These are phyloP conservation scores for Fusarium armeniacum DNA, from an alignment of 2,329 filamentous ascomycete species.

Conservation along the genomic window DNA sequence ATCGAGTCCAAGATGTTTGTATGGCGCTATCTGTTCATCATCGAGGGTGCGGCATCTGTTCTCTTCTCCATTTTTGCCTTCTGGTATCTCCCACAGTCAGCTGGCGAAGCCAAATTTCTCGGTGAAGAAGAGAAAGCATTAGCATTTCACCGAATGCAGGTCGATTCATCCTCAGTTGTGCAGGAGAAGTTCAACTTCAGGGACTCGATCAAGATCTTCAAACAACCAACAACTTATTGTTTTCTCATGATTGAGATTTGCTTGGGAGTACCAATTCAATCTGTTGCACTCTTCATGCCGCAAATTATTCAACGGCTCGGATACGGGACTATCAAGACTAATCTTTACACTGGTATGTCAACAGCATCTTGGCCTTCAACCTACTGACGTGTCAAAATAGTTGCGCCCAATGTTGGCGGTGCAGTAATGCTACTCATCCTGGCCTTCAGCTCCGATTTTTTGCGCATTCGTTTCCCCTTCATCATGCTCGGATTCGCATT, in stretches of 20 bases:
- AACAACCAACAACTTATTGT: constrained; percentile 21
- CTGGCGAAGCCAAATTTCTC: constrained; percentile 15
- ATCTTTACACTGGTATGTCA: constrained; percentile 19
- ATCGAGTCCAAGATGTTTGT: constrained; percentile 14
- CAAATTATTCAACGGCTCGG: constrained; percentile 22
- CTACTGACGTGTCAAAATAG: background rate
- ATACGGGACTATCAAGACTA: constrained; percentile 17
- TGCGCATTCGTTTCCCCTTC: constrained; percentile 14
- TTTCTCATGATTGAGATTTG: constrained; percentile 29
- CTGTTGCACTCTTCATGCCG: constrained; percentile 21
- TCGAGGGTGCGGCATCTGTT: constrained; percentile 13
- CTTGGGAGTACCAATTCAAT: constrained; percentile 21
- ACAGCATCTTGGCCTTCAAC: fast-evolving
- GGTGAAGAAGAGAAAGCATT: constrained; percentile 20
- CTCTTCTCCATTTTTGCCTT: constrained; percentile 23
- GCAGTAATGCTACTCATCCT: constrained; percentile 25
- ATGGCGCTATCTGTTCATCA: constrained; percentile 26
- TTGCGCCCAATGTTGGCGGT: constrained; percentile 15
- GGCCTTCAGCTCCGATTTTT: constrained; percentile 17
- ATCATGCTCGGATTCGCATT: constrained; percentile 25
- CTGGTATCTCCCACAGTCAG: constrained; percentile 23
- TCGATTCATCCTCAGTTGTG: constrained; percentile 21
- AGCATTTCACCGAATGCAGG: constrained; percentile 21
- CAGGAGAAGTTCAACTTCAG: constrained; percentile 24
- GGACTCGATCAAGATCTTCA: constrained; percentile 30